Conservation (phyloP, 2,329 filamentous ascomycete species). For the Fusarium mundagurra region DNA sequence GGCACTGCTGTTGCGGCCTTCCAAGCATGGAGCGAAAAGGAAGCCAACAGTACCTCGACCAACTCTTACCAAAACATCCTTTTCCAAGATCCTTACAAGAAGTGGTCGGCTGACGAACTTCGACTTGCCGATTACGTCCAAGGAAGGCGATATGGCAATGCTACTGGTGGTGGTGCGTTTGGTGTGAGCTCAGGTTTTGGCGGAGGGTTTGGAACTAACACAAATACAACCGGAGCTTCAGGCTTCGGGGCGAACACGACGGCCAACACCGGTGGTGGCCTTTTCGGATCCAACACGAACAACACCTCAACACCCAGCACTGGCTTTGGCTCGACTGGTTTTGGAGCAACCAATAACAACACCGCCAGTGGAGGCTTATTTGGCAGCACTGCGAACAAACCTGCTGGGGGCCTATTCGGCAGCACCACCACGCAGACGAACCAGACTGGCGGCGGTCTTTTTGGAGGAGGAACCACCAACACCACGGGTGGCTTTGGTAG, state of each 20-base stretch:
- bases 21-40: constrained; percentile 77
- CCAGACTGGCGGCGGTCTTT: constrained; percentile 41
- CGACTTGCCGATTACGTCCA: constrained; percentile 88
- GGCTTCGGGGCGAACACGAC: constrained; percentile 59
- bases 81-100: constrained; percentile 83
- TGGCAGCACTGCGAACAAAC: constrained; percentile 42
- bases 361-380: constrained; percentile 44
- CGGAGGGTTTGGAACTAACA: constrained; percentile 59
- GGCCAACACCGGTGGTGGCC: constrained; percentile 46
- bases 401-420: constrained; percentile 53
- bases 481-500: constrained; percentile 30
- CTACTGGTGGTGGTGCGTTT: constrained; percentile 85
- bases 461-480: constrained; percentile 36
- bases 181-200: constrained; percentile 68
- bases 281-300: constrained; percentile 51
- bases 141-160: constrained; percentile 84
- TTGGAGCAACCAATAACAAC: constrained; percentile 52
- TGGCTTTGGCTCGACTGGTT: constrained; percentile 49
- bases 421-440: constrained; percentile 36
- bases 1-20: constrained; percentile 79
- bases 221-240: constrained; percentile 41
- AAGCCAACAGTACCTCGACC: constrained; percentile 63
- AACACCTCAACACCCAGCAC: constrained; percentile 41
- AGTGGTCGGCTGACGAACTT: constrained; percentile 89
- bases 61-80: constrained; percentile 82